Evolutionary conservation across 164 flowering plant genomes (phyloP).

Genomic region (Macadamia tetraphylla): DNA sequence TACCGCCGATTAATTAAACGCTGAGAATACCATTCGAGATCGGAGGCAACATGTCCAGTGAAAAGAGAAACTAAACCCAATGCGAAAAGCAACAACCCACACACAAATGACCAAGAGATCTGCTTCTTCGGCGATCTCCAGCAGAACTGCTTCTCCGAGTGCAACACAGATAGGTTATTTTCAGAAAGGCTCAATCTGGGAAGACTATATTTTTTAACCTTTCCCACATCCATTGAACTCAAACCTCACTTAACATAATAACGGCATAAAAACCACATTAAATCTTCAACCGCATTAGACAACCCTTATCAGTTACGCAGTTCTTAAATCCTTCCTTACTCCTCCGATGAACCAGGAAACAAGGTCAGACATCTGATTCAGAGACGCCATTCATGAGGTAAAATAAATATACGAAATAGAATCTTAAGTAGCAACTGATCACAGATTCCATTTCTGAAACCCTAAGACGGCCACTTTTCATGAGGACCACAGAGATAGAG

Average conservation of each 20-base stretch:
- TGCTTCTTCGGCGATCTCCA: constrained; percentile 34
- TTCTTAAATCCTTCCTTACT: too few relatives aligned
- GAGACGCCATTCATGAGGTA: background rate
- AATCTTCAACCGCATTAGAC: background rate
- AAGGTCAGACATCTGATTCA: background rate
- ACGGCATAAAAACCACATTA: background rate
- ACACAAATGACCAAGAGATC: constrained; percentile 47
- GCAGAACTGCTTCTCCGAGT: constrained; percentile 24
- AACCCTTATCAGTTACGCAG: background rate
- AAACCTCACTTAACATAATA: constrained; percentile 1
- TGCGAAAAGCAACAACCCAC: constrained; percentile 70
- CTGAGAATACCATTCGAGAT: constrained; percentile 85
- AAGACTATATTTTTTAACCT: constrained; percentile 23
- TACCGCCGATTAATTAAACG: constrained; percentile 34
- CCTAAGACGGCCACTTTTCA: background rate
- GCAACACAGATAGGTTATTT: constrained; percentile 29
- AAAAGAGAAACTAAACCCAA: constrained; percentile 77
- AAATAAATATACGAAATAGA: background rate
- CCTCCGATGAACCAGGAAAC: background rate
- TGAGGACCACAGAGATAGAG: too few relatives aligned
- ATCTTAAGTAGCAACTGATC: background rate
- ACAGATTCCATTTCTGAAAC: background rate
- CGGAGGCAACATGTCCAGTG: constrained; percentile 73
- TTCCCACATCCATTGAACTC: constrained; percentile 27
- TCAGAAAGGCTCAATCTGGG: constrained; percentile 2